These are phyloP conservation scores for Picochlorum sp. DNA, from an alignment of 139 green algal genomes.

Conservation along the genomic window DNA sequence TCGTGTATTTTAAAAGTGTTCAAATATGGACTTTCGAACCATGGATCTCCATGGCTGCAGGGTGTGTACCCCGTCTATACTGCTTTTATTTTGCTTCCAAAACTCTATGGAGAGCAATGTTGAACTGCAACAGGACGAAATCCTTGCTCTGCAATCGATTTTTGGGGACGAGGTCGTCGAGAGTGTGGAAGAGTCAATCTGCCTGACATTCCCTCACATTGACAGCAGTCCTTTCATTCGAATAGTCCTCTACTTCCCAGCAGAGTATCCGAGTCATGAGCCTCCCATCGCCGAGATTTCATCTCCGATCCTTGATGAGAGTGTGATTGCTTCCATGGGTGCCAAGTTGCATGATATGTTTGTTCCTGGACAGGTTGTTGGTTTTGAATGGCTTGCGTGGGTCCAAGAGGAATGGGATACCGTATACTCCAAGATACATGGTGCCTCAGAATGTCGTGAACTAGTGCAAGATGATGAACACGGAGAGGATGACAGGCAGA, in stretches of 20 bases:
- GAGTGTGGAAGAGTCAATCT: not conserved
- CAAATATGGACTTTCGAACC: not conserved
- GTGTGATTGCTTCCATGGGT: slow-evolving; percentile 19
- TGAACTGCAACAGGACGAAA: slow-evolving; percentile 46
- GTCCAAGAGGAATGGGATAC: slow-evolving; percentile 36
- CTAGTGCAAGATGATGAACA: not conserved
- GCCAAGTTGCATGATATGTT: slow-evolving; percentile 42
- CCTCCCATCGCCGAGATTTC: not conserved
- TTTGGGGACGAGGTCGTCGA: slow-evolving; percentile 37
- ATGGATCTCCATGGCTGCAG: too few relatives aligned
- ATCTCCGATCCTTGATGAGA: slow-evolving; percentile 17
- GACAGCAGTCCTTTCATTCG: not conserved
- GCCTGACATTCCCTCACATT: not conserved
- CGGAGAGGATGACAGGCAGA: not conserved
- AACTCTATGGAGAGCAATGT: not conserved
- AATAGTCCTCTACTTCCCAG: slow-evolving; percentile 25
- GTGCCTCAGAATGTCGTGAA: not conserved
- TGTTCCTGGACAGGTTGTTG: slow-evolving; percentile 42
- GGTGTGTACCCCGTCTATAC: not conserved
- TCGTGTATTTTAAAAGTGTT: not conserved
- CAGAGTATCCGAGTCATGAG: slow-evolving; percentile 44
- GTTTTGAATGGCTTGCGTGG: slow-evolving; percentile 57
- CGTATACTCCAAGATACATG: not conserved
- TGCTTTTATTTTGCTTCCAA: not conserved
- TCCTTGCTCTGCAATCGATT: slow-evolving; percentile 50